Base-by-base conservation (phyloP, 305 asterid species). In the Coffea humblotiana region DNA sequence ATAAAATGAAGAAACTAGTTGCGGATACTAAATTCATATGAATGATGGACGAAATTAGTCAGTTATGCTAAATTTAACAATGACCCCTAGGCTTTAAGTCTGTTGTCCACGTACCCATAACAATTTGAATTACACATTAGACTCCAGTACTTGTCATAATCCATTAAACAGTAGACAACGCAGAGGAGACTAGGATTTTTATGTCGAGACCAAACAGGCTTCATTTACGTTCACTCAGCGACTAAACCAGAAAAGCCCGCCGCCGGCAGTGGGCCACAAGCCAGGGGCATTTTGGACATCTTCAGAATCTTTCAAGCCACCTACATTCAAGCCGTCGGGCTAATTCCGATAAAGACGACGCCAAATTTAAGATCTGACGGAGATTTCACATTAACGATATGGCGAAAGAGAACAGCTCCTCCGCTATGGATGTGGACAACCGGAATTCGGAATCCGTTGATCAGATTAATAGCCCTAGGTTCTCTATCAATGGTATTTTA, bases 351-450 rank as follows among this genome's bases (percentile, higher is more conserved):
- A 9, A 10, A 16, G 9, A 49, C 64, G 66, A 51, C 80, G 65
- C 54, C 75, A n/a, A 8, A 27, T 64, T 45, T 58, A 76, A 67
- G 72, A 64, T 48, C 75, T 48, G 77, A 16, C 18, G 75, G 1
- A 43, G 25, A 35, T 29, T 27, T 74, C 47, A 27, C 77, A 54
- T 61, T 63, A 68, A 37, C 40, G 40, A 75, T 64, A 95, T 92
- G 98, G 91, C 90, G 79, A 92, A 89, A 77, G 90, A 83, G 52
- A 88, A 90, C 81, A 92, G 81, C 27, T 86, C 69, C 66, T 83
- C 93, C 16, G 89, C 85, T 2, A 95, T 95, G 99, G 98, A 95
- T 73, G 84, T 95, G 78, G 99, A 93, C 82, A 84, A 88, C 76
- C 90, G 81, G 85, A 87, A 81, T 79, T 79, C 89, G 15, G 54